phyloP scores from a whole-genome alignment of 441 rosid species.

The Isatis lusitanica region DNA sequence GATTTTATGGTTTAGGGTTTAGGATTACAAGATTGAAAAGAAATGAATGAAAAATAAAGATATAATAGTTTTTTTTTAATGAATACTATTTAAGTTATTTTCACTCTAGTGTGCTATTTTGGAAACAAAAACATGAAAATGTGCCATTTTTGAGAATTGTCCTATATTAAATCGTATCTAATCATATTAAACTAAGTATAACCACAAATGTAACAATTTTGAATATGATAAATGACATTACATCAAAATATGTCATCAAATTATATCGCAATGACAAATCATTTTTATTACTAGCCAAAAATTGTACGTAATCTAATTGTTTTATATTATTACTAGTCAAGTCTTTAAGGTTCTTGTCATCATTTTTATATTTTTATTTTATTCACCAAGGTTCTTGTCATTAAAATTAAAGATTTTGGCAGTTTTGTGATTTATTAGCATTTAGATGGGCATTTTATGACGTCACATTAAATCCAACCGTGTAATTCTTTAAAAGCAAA shows the following conservation, averaged over 20 bases:
- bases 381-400: too few relatives aligned
- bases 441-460: not conserved
- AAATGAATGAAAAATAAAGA: too few relatives aligned
- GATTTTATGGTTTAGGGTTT: too few relatives aligned
- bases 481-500: not conserved
- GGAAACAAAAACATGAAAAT: too few relatives aligned
- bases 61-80: too few relatives aligned
- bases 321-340: not conserved
- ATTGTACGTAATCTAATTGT: too few relatives aligned
- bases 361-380: too few relatives aligned
- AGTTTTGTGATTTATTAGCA: not conserved
- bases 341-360: not conserved
- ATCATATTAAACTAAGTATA: not conserved
- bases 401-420: not conserved
- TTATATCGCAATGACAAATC: not conserved
- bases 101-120: too few relatives aligned
- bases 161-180: not conserved
- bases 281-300: too few relatives aligned
- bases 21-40: too few relatives aligned
- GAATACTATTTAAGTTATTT: too few relatives aligned
- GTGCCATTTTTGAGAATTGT: too few relatives aligned
- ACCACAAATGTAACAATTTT: not conserved
- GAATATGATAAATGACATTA: not conserved
- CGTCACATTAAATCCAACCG: slow-evolving; percentile 31
- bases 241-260: not conserved